These are phyloP conservation scores for Penicillium longicatenatum DNA, from an alignment of 495 filamentous ascomycete genomes.

Conservation along the genomic window DNA sequence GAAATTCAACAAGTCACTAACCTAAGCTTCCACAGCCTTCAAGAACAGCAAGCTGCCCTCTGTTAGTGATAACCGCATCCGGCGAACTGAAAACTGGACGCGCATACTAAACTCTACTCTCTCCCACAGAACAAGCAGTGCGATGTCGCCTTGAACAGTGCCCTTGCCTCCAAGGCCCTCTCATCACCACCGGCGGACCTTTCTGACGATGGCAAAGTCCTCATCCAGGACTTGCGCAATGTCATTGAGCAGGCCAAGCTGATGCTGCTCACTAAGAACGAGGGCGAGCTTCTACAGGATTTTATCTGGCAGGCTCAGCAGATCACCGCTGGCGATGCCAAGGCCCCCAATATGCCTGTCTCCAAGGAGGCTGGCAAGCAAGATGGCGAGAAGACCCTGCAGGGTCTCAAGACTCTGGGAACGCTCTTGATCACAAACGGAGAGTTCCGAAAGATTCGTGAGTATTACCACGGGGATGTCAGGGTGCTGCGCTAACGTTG, in stretches of 20 bases:
- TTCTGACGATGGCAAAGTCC: conserved; percentile 74
- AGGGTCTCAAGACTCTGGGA: conserved; percentile 87
- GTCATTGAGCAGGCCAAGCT: conserved; percentile 88
- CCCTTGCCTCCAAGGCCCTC: conserved; percentile 67
- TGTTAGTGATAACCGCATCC: conserved; percentile 51
- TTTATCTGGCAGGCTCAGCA: conserved; percentile 93
- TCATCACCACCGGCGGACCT: conserved; percentile 73
- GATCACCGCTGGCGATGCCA: conserved; percentile 59
- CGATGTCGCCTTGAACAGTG: conserved; percentile 88
- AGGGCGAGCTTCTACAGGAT: conserved; percentile 91
- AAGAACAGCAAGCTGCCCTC: conserved; percentile 88
- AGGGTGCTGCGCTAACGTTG: not conserved
- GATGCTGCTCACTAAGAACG: conserved; percentile 90
- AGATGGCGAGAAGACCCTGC: conserved; percentile 76
- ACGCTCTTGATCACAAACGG: conserved; percentile 92
- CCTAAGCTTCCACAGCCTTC: conserved; percentile 61
- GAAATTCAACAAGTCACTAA: conserved; percentile 20
- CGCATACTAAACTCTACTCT: conserved; percentile 10
- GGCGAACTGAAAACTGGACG: not conserved
- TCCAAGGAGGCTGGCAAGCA: conserved; percentile 75
- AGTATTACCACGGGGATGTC: conserved; percentile 35
- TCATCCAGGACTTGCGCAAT: conserved; percentile 75
- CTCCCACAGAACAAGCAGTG: conserved; percentile 81
- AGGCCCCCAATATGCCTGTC: conserved; percentile 64
- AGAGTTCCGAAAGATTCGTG: conserved; percentile 92